Evolutionary conservation across 2,329 filamentous ascomycete genomes (phyloP).

Genomic region (Golovinomyces cichoracearum): DNA sequence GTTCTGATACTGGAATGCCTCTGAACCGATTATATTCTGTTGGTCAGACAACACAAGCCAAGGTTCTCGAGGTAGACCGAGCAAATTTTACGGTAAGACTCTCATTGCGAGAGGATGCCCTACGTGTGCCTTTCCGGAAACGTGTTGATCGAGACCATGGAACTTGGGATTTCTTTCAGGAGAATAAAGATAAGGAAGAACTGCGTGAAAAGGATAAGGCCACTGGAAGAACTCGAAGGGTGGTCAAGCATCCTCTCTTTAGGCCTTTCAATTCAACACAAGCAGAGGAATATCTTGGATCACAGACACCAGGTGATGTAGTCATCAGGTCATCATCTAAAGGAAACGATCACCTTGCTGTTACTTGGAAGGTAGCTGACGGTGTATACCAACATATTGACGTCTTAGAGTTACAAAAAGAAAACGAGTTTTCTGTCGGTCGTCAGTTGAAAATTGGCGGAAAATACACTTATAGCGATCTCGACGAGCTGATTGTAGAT

Average conservation of each 20-base stretch:
- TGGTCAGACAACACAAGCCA: constrained; percentile 69
- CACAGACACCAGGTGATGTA: constrained; percentile 63
- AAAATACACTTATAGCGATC: constrained; percentile 78
- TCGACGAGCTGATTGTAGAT: constrained; percentile 89
- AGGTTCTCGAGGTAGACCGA: constrained; percentile 66
- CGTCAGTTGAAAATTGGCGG: constrained; percentile 61
- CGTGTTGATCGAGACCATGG: constrained; percentile 45
- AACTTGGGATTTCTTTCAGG: constrained; percentile 69
- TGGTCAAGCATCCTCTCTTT: constrained; percentile 95
- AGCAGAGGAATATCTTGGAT: constrained; percentile 78
- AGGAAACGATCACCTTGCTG: constrained; percentile 76
- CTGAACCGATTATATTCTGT: constrained; percentile 48
- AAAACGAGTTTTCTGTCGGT: constrained; percentile 86
- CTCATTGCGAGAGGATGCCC: constrained; percentile 55
- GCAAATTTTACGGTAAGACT: constrained; percentile 65
- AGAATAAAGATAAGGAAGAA: constrained; percentile 57
- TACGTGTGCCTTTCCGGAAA: constrained; percentile 46
- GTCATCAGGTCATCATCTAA: constrained; percentile 91
- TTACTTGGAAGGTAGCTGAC: constrained; percentile 96
- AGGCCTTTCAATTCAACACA: constrained; percentile 75
- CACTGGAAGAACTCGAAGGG: constrained; percentile 65
- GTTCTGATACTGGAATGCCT: constrained; percentile 42
- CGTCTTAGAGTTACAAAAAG: constrained; percentile 86
- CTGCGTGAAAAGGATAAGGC: constrained; percentile 65
- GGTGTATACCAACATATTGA: constrained; percentile 95